Base-by-base conservation (phyloP, 192 early-diverging fungal genomes). In the Mortierella claussenii region DNA sequence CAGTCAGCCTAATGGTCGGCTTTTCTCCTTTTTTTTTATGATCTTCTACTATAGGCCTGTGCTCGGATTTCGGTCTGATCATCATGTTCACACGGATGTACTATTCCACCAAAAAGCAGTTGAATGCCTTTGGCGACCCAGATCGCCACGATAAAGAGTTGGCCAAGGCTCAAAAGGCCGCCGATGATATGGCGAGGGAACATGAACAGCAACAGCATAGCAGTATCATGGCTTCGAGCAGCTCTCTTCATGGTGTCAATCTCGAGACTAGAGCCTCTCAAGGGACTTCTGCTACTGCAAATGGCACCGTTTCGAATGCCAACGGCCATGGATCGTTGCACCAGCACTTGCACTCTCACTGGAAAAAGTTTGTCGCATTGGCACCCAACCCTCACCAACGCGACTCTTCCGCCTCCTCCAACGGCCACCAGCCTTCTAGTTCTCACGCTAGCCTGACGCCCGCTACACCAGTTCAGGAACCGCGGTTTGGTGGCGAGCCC, bases 61-160 rank as follows among this genome's bases (percentile, higher is more conserved):
- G 68, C 62, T 61, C 79, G 11, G 79, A 81, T 28, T 81, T 68
- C 40, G 70, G 55, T 23, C 18, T 81, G 26, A 65, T 74, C 23
- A 52, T 76, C 9, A 47, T 75, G 31, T 81, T 81, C 56, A 50
- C 55, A 7, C 70, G 79, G 23, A 59, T 49, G 18, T 69, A 75
- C 37, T 45, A 30, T 13, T 26, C 55, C 9, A 81, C 79, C 20
- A 67, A 65, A 45, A 69, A 69, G 48, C 66, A 81, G 30, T 51
- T 81, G 48, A 37, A 36, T 27, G 32, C 43, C 1, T 75, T 65
- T 43, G 62, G 63, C 15, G 40, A 48, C 33, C 28, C n/a, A 3
- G 57, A 57, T 23, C 27, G 33, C 0, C 70, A 75, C 42, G 70
- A 75, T 21, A 10, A 6, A 6, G 54, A 59, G 40, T 32, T 75